These are phyloP conservation scores for Dalechampia spathulata DNA, from an alignment of 441 rosid species.

Conservation along the genomic window DNA sequence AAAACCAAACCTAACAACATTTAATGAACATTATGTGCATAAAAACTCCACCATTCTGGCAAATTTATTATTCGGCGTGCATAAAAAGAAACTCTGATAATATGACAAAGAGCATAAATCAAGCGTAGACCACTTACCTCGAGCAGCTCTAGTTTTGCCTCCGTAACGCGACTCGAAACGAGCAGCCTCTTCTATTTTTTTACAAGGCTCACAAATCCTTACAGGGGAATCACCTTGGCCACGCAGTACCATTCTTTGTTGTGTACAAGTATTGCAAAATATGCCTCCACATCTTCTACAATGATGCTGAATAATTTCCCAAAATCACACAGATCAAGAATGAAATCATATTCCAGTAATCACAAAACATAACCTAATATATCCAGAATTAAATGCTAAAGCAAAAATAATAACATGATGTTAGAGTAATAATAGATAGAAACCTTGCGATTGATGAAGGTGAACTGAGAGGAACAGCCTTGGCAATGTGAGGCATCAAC, in stretches of 20 bases:
- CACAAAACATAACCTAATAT: neutral
- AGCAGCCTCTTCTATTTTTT: slow-evolving; percentile 83
- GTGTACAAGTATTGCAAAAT: slow-evolving; percentile 73
- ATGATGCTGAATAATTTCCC: slow-evolving; percentile 60
- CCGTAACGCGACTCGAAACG: slow-evolving; percentile 80
- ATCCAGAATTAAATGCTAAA: too few species aligned
- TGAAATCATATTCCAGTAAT: neutral
- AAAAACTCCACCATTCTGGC: too few species aligned
- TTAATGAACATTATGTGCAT: neutral
- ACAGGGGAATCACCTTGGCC: slow-evolving; percentile 94
- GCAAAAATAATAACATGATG: neutral
- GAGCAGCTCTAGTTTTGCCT: slow-evolving; percentile 41
- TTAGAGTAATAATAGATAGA: neutral
- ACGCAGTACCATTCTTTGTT: slow-evolving; percentile 68
- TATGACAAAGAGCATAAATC: too few species aligned
- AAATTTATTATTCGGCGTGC: too few species aligned
- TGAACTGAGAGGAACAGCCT: slow-evolving; percentile 88
- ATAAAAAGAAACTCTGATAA: too few species aligned
- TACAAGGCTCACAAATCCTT: slow-evolving; percentile 92
- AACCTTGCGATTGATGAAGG: slow-evolving; percentile 99
- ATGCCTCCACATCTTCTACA: slow-evolving; percentile 91
- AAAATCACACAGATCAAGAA: neutral
- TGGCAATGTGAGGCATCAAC: slow-evolving; percentile 92
- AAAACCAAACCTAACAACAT: slow-evolving; percentile 9
- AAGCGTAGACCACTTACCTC: too few species aligned